Conservation (phyloP, 192 early-diverging fungal genomes). For the Gamsiella multidivaricata region DNA sequence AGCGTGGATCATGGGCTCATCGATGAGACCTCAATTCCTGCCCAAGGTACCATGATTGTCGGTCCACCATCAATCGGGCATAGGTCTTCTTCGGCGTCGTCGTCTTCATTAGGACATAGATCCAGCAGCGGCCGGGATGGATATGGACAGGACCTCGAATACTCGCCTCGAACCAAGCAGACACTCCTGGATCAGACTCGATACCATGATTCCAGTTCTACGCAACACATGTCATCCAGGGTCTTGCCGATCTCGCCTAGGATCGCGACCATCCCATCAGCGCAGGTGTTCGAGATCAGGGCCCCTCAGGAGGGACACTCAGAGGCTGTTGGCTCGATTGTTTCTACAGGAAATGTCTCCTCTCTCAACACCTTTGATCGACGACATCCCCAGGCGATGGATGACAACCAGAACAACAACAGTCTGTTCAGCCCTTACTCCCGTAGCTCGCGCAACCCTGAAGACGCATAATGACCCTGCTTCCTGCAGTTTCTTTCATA, state of each 20-base stretch:
- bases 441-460: constrained; percentile 10
- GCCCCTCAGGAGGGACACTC: constrained; percentile 31
- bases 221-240: not conserved
- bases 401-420: not conserved
- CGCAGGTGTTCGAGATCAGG: not conserved
- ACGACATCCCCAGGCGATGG: constrained; percentile 25
- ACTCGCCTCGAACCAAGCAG: constrained; percentile 26
- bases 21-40: constrained; percentile 19
- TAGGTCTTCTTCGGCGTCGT: not conserved
- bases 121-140: not conserved
- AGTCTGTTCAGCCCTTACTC: constrained; percentile 17
- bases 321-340: not conserved
- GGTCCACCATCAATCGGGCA: not conserved
- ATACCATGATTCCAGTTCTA: constrained; percentile 1
- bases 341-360: constrained; percentile 24
- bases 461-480: not conserved
- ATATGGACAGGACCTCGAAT: constrained; percentile 11
- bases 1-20: constrained; percentile 5
- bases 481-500: too few relatives aligned
- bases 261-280: constrained; percentile 8
- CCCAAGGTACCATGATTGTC: constrained; percentile 12
- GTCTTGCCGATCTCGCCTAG: constrained; percentile 7
- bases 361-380: constrained; percentile 39
- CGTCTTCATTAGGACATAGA: not conserved
- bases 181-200: constrained; percentile 2